These are phyloP conservation scores for Symbiodinium pilosum DNA, from an alignment of 73 alveolate species.

Conservation along the genomic window DNA sequence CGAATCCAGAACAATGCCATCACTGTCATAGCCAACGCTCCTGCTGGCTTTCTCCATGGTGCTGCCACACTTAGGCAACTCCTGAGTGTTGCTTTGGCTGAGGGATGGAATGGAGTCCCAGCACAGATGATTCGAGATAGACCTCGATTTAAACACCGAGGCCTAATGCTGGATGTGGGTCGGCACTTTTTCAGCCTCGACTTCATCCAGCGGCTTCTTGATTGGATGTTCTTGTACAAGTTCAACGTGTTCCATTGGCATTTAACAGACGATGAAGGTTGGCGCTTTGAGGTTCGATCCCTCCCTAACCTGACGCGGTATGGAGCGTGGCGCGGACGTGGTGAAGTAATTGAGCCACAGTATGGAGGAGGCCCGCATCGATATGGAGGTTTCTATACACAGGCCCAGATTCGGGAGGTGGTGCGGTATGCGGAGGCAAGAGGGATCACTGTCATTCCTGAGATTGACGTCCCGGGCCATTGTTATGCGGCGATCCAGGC, in stretches of 20 bases:
- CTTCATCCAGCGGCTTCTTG: conserved; percentile 95
- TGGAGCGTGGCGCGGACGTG: conserved; percentile 96
- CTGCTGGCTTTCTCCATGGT: conserved; percentile 45
- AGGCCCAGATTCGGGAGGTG: conserved; percentile 95
- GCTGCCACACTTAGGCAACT: conserved; percentile 67
- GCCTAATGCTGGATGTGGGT: conserved; percentile 98
- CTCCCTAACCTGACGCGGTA: conserved; percentile 95
- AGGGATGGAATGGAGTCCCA: conserved; percentile 58
- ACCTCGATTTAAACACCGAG: conserved; percentile 97
- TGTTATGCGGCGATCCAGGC: conserved; percentile 88
- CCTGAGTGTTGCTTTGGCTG: conserved; percentile 37
- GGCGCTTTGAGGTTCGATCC: conserved; percentile 96
- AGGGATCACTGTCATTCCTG: conserved; percentile 97
- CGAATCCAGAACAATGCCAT: conserved; percentile 4
- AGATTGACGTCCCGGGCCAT: conserved; percentile 98
- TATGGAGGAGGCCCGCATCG: conserved; percentile 57
- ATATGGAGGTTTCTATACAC: conserved; percentile 95
- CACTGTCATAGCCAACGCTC: not conserved
- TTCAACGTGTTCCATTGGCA: conserved; percentile 98
- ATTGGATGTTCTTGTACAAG: conserved; percentile 96
- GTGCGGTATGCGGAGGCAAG: conserved; percentile 96
- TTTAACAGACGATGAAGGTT: conserved; percentile 97
- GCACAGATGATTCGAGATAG: conserved; percentile 96
- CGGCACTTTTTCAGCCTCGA: conserved; percentile 96
- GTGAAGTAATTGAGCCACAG: conserved; percentile 71